Conservation (phyloP, 768 basidiomycete genomes). For the Hypholoma fasciculare region DNA sequence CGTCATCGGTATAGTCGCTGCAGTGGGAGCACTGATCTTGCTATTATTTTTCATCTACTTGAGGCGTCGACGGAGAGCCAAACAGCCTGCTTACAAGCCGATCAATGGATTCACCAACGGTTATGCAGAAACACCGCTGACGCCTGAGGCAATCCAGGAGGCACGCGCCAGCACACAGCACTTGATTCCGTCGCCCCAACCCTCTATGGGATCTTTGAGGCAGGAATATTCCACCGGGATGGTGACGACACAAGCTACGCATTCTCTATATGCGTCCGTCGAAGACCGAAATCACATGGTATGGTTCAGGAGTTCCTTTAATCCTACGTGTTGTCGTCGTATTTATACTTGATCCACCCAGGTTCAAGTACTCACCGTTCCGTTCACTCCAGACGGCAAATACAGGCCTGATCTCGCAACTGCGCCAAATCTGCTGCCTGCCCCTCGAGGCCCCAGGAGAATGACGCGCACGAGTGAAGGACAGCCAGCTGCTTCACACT, state of each 20-base stretch:
- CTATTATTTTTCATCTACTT: slow-evolving; percentile 3
- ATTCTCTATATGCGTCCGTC: background rate
- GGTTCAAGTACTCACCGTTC: slow-evolving; percentile 11
- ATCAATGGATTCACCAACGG: background rate
- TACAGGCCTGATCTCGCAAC: slow-evolving; percentile 17
- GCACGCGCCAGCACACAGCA: background rate
- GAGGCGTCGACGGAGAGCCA: background rate
- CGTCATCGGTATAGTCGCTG: slow-evolving; percentile 9
- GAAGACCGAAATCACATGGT: background rate
- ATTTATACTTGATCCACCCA: background rate
- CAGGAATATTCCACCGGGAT: background rate
- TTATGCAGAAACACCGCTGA: background rate
- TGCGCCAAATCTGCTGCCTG: slow-evolving; percentile 11
- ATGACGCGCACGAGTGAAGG: background rate
- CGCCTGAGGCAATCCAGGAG: background rate
- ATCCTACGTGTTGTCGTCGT: background rate
- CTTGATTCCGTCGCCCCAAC: background rate
- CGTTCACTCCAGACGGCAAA: slow-evolving; percentile 15
- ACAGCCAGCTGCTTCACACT: background rate
- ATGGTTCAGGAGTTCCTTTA: background rate
- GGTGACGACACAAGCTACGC: background rate
- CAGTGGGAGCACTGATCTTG: background rate
- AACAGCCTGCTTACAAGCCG: background rate
- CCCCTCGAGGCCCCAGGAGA: background rate
- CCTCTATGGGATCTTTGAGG: background rate